These are phyloP conservation scores for Malus domestica DNA, from an alignment of 306 rosid genomes.

Conservation along the genomic window DNA sequence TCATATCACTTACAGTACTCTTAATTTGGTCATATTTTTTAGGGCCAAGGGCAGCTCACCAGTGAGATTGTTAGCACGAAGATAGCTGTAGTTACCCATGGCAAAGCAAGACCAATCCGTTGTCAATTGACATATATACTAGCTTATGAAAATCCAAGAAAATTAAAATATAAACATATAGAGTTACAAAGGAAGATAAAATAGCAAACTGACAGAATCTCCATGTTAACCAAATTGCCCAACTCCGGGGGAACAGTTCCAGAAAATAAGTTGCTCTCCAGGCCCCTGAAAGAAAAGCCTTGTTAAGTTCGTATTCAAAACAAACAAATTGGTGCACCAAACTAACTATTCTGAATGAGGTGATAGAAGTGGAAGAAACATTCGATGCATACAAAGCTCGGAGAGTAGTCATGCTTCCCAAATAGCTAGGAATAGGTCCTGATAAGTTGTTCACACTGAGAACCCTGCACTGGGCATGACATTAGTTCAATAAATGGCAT, in stretches of 20 bases:
- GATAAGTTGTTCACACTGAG: constrained; percentile 23
- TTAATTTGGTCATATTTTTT: constrained; percentile 10
- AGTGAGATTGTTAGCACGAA: constrained; percentile 25
- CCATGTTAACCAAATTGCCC: constrained; percentile 24
- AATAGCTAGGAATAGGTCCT: constrained; percentile 22
- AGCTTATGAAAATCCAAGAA: neutral
- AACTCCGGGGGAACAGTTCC: constrained; percentile 19
- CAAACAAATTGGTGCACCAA: neutral
- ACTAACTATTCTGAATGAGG: too few species aligned
- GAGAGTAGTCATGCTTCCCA: constrained; percentile 26
- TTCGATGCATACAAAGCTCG: constrained; percentile 5
- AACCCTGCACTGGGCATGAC: constrained; percentile 4
- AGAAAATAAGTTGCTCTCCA: constrained; percentile 26
- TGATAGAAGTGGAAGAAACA: neutral
- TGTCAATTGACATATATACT: neutral
- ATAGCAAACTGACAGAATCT: constrained; percentile 6
- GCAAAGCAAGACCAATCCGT: neutral
- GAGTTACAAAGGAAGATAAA: neutral
- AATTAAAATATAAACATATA: neutral
- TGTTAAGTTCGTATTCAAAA: neutral
- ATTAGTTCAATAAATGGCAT: neutral
- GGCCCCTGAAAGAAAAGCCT: constrained; percentile 8
- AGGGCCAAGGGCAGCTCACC: constrained; percentile 14
- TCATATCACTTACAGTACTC: constrained; percentile 5
- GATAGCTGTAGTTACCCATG: constrained; percentile 16